Evolutionary conservation across 305 asterid genomes (phyloP).

Genomic region (Fraxinus paxiana): DNA sequence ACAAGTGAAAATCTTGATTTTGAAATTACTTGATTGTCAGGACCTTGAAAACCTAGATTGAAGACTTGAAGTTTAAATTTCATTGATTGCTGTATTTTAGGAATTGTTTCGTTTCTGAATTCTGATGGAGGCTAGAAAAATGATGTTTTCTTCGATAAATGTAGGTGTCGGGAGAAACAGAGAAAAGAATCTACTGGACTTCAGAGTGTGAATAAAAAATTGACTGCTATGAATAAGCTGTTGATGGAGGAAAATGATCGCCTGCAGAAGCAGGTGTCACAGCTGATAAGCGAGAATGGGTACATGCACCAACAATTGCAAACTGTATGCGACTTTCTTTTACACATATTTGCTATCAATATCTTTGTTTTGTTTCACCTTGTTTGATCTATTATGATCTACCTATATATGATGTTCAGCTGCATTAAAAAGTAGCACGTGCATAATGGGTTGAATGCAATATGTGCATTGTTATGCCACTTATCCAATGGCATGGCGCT

Average conservation of each 20-base stretch:
- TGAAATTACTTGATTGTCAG: background rate
- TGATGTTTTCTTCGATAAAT: constrained; percentile 12
- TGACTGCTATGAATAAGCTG: constrained; percentile 80
- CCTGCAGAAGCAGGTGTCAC: constrained; percentile 89
- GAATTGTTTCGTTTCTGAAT: background rate
- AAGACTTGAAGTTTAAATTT: background rate
- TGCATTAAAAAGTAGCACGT: background rate
- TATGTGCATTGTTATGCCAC: background rate
- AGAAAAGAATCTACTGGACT: constrained; percentile 76
- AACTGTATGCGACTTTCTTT: constrained; percentile 42
- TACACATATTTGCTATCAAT: background rate
- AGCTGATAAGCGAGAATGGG: constrained; percentile 83
- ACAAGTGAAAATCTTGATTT: background rate
- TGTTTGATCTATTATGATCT: background rate
- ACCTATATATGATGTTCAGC: background rate
- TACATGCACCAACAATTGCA: constrained; percentile 79
- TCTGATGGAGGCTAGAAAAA: constrained; percentile 2
- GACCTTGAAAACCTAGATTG: background rate
- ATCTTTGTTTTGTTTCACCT: background rate
- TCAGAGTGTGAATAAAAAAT: constrained; percentile 80
- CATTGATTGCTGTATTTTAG: constrained; percentile 4
- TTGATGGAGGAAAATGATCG: constrained; percentile 97
- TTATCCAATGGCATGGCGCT: background rate
- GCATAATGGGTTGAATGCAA: background rate
- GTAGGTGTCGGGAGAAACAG: constrained; percentile 93